Conservation (phyloP, 164 flowering plant genomes). For the Tinospora cordifolia region DNA sequence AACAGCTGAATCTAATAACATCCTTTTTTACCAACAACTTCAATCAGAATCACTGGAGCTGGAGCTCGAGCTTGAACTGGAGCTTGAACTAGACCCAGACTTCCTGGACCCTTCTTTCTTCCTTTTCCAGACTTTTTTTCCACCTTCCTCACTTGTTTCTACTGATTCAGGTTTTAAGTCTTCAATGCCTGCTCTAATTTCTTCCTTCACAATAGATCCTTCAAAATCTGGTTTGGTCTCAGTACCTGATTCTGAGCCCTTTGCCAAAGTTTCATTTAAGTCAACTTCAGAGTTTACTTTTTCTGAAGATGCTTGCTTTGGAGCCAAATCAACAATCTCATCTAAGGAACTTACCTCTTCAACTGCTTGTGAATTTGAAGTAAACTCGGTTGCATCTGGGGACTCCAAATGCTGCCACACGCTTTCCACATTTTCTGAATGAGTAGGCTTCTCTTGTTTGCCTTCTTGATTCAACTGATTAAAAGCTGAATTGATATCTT, state of each 20-base stretch:
- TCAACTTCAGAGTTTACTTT: conserved; percentile 4
- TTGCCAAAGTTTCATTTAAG: conserved; percentile 13
- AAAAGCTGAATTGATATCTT: conserved; percentile 14
- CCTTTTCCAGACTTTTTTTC: conserved; percentile 1
- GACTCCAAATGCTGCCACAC: conserved; percentile 10
- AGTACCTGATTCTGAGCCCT: conserved; percentile 11
- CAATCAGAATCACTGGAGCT: conserved; percentile 46
- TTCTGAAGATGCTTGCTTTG: conserved; percentile 21
- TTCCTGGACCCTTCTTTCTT: conserved; percentile 22
- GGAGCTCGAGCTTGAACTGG: conserved; percentile 45
- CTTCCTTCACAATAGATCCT: conserved; percentile 12
- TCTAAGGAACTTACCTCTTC: conserved; percentile 35
- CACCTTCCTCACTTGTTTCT: conserved; percentile 16
- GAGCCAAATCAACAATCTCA: conserved; percentile 15
- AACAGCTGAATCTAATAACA: neutral
- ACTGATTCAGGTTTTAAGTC: conserved; percentile 7
- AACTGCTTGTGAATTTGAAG: conserved; percentile 16
- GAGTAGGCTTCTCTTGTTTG: conserved; percentile 19
- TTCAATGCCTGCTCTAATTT: conserved; percentile 11
- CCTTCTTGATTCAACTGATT: conserved; percentile 25
- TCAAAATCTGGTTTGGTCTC: conserved; percentile 16
- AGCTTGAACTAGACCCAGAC: conserved; percentile 31
- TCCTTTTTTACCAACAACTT: conserved; percentile 11
- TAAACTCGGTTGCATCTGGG: conserved; percentile 6
- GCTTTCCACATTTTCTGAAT: conserved; percentile 17